These are phyloP conservation scores for Phytophthora cactorum DNA, from an alignment of 352 stramenopile species.

Conservation along the genomic window DNA sequence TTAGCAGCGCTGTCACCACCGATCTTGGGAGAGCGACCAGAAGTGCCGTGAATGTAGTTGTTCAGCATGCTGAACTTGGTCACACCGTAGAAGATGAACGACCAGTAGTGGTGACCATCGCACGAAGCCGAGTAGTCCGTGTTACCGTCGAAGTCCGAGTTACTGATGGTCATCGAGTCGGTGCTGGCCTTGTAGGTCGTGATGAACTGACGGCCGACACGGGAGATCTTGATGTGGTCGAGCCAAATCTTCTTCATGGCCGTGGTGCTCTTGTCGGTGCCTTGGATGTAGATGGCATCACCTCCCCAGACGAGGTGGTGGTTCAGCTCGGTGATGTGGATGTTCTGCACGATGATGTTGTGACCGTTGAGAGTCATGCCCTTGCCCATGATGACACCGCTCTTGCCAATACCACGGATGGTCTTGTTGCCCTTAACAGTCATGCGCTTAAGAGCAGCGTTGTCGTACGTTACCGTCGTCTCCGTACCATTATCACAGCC, in stretches of 20 bases:
- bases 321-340: constrained; percentile 54
- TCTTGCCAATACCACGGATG: constrained; percentile 33
- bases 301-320: constrained; percentile 46
- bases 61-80: constrained; percentile 15
- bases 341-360: constrained; percentile 48
- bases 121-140: not conserved
- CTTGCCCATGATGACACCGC: constrained; percentile 39
- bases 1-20: not conserved
- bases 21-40: not conserved
- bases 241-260: constrained; percentile 9
- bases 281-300: constrained; percentile 45
- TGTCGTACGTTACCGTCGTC: constrained; percentile 38
- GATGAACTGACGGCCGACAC: too few species aligned
- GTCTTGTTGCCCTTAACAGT: constrained; percentile 34
- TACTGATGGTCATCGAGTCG: not conserved
- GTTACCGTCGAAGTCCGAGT: not conserved
- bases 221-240: too few species aligned
- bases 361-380: constrained; percentile 27
- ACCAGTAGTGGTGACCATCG: not conserved
- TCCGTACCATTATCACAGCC: too few species aligned
- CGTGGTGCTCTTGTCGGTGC: constrained; percentile 14
- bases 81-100: not conserved
- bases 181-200: too few species aligned
- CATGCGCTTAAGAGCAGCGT: constrained; percentile 20
- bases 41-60: not conserved